These are phyloP conservation scores for Lactarius tabidus DNA, from an alignment of 768 basidiomycete genomes.

Conservation along the genomic window DNA sequence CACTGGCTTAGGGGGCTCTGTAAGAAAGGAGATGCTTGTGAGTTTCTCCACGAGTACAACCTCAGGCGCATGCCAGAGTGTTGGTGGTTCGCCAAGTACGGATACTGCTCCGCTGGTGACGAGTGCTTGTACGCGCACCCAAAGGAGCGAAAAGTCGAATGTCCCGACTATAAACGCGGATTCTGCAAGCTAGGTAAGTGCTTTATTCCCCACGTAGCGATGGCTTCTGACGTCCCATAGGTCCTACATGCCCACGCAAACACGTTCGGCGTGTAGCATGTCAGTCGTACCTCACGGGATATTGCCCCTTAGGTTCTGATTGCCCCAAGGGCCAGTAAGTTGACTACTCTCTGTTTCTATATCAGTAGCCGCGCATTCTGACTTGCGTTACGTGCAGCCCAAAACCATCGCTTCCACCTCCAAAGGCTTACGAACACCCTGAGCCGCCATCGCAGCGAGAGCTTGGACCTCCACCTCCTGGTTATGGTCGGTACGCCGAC, in stretches of 20 bases:
- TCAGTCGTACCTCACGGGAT: conserved; percentile 85
- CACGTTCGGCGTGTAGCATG: conserved; percentile 91
- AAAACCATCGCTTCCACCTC: conserved; percentile 65
- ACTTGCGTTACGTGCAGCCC: conserved; percentile 48
- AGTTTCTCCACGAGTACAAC: conserved; percentile 99
- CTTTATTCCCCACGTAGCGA: conserved; percentile 12
- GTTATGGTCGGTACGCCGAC: conserved; percentile 81
- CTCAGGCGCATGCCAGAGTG: conserved; percentile 97
- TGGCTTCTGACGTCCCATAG: conserved; percentile 37
- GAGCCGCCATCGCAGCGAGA: conserved; percentile 71
- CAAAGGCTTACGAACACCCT: conserved; percentile 74
- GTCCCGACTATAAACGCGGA: conserved; percentile 92
- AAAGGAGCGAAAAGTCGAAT: conserved; percentile 86
- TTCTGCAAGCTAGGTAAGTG: conserved; percentile 88
- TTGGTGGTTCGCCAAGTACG: conserved; percentile 98
- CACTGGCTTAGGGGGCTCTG: conserved; percentile 98
- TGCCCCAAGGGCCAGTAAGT: conserved; percentile 89
- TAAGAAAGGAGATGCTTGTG: conserved; percentile 97
- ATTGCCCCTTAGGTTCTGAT: conserved; percentile 86
- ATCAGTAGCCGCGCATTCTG: not conserved
- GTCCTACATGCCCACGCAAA: conserved; percentile 85
- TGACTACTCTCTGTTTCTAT: conserved; percentile 2
- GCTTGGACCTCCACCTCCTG: conserved; percentile 87
- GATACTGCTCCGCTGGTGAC: conserved; percentile 94
- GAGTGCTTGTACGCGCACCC: conserved; percentile 97